These are phyloP conservation scores for Chytridium lagenaria DNA, from an alignment of 371 early-diverging fungal species.

Conservation along the genomic window DNA sequence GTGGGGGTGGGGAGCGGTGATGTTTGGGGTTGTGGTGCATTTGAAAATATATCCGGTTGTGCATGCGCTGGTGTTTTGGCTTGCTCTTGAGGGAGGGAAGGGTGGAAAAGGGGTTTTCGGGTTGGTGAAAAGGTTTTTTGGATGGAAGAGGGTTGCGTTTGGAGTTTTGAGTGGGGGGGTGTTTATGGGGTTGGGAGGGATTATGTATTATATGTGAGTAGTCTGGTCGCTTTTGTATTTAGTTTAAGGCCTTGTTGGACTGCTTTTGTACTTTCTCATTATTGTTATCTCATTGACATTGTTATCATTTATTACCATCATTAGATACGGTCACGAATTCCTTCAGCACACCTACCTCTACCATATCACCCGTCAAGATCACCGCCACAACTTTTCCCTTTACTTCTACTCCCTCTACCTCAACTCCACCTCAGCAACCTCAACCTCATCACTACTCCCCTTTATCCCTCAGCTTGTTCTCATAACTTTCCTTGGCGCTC, in stretches of 20 bases:
- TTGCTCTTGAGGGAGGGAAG: slow-evolving; percentile 32
- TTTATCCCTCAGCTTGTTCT: slow-evolving; percentile 81
- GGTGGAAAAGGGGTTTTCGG: neutral
- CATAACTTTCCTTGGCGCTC: slow-evolving; percentile 55
- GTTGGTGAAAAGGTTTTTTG: slow-evolving; percentile 17
- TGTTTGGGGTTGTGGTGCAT: slow-evolving; percentile 94
- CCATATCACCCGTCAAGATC: slow-evolving; percentile 94
- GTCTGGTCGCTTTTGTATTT: neutral
- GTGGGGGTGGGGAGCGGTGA: slow-evolving; percentile 64
- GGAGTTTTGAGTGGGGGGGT: slow-evolving; percentile 65
- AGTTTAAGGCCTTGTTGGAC: neutral
- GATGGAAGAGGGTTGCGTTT: slow-evolving; percentile 19
- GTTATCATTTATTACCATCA: slow-evolving; percentile 8
- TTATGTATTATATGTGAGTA: slow-evolving; percentile 76
- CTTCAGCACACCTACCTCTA: slow-evolving; percentile 91
- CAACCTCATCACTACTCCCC: slow-evolving; percentile 61
- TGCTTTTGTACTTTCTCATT: neutral
- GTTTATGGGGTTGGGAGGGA: slow-evolving; percentile 71
- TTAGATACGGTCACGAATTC: slow-evolving; percentile 84
- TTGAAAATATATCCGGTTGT: slow-evolving; percentile 97
- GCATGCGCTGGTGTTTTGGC: slow-evolving; percentile 77
- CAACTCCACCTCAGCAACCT: slow-evolving; percentile 36
- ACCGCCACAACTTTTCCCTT: slow-evolving; percentile 96
- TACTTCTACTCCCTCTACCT: slow-evolving; percentile 96
- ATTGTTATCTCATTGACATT: neutral